A percentile compares a stretch with the other conserved stretches of the same genome.
Evolutionary conservation across 2,329 filamentous ascomycete species (phyloP).

Genomic region (Sclerotinia borealis): DNA sequence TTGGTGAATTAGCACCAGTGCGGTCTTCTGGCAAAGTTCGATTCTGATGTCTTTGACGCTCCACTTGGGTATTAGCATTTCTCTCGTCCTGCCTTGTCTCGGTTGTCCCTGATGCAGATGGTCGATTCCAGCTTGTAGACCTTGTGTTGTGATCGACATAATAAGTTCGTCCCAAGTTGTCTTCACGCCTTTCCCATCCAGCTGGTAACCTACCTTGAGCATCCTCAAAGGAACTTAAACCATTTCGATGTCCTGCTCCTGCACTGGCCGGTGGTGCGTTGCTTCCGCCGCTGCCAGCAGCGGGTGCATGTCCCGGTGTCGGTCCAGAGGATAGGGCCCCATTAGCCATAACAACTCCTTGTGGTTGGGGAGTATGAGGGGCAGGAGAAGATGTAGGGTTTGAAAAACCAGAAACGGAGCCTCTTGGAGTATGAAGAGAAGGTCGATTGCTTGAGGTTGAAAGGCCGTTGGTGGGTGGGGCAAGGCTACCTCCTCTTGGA

Average conservation of each 20-base stretch:
- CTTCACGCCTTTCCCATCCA: constrained; percentile 93
- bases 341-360: constrained; percentile 29
- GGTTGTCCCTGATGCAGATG: constrained; percentile 70
- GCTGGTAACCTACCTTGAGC: constrained; percentile 85
- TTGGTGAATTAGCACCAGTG: constrained; percentile 88
- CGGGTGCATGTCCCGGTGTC: constrained; percentile 32
- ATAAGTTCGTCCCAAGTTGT: constrained; percentile 91
- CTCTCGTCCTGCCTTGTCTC: constrained; percentile 71
- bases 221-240: constrained; percentile 91
- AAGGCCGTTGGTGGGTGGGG: constrained; percentile 25
- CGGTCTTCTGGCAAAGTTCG: constrained; percentile 92
- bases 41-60: constrained; percentile 90
- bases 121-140: constrained; percentile 93
- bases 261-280: constrained; percentile 23
- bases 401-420: constrained; percentile 27
- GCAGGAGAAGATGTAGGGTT: constrained; percentile 33
- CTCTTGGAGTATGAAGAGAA: constrained; percentile 30
- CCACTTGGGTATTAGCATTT: constrained; percentile 86
- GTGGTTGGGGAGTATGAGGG: constrained; percentile 29
- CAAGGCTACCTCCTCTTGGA: constrained; percentile 46
- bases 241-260: constrained; percentile 34
- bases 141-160: constrained; percentile 98
- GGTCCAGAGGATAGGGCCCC: constrained; percentile 27
- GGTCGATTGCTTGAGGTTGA: constrained; percentile 24
- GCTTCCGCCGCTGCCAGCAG: constrained; percentile 31